phyloP scores from a whole-genome alignment of 805 yeast species.

The Candida silvatica region DNA sequence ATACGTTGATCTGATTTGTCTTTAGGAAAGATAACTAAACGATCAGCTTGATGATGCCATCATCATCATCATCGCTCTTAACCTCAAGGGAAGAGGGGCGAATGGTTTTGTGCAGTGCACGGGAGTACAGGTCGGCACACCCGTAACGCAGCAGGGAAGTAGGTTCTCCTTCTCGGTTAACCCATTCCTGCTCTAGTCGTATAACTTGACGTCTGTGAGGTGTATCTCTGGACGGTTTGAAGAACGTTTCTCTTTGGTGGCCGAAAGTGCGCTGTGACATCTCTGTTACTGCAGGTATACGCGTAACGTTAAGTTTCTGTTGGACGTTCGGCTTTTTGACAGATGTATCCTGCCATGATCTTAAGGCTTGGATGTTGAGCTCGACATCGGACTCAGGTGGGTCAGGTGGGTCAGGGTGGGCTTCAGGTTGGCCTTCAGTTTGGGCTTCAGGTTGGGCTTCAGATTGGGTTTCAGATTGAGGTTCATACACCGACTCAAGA shows the following conservation, averaged over 20 bases:
- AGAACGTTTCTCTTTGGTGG: background rate
- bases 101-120: background rate
- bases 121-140: background rate
- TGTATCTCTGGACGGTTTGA: slow-evolving; percentile 1
- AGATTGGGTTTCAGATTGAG: too few species aligned
- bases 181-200: slow-evolving; percentile 7
- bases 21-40: background rate
- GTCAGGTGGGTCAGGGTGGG: too few species aligned
- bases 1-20: background rate
- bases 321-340: too few species aligned
- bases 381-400: too few species aligned
- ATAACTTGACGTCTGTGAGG: background rate
- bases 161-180: slow-evolving; percentile 6
- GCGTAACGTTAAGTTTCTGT: too few species aligned
- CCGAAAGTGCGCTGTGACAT: slow-evolving; percentile 5
- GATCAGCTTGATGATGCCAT: background rate
- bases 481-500: too few species aligned
- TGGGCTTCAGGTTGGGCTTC: too few species aligned
- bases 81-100: background rate
- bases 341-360: too few species aligned
- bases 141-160: slow-evolving; percentile 1
- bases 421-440: too few species aligned
- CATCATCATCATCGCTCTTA: background rate
- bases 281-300: slow-evolving; percentile 3
- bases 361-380: too few species aligned